These are phyloP conservation scores for Murraya paniculata DNA, from an alignment of 345 rosid species.

Conservation along the genomic window DNA sequence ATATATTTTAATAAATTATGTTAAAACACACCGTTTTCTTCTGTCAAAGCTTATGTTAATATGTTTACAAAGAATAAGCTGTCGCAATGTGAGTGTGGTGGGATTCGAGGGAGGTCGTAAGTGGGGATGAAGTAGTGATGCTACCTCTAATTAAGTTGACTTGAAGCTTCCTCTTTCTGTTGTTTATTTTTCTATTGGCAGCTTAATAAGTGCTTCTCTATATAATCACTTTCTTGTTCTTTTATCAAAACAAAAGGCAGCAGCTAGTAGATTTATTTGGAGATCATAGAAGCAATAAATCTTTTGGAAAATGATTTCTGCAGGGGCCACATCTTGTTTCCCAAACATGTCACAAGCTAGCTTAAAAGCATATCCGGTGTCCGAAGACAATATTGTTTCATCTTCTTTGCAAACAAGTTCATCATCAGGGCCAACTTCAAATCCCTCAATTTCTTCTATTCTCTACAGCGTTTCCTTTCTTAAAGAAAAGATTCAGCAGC, in stretches of 20 bases:
- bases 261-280: neutral
- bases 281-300: neutral
- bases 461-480: slow-evolving; percentile 55
- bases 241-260: neutral
- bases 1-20: neutral
- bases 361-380: slow-evolving; percentile 22
- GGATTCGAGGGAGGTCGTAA: slow-evolving; percentile 49
- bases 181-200: neutral
- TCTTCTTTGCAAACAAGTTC: slow-evolving; percentile 13
- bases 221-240: neutral
- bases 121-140: slow-evolving; percentile 41
- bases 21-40: neutral
- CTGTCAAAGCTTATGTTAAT: neutral
- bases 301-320: slow-evolving; percentile 27
- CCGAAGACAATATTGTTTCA: slow-evolving; percentile 19
- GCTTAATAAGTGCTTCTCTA: neutral
- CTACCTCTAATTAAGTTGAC: slow-evolving; percentile 44
- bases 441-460: slow-evolving; percentile 39
- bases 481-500: slow-evolving; percentile 59
- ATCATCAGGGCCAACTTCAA: slow-evolving; percentile 8
- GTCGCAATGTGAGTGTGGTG: slow-evolving; percentile 22
- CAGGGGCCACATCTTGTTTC: slow-evolving; percentile 18
- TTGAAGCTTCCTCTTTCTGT: slow-evolving; percentile 17
- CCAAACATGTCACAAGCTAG: slow-evolving; percentile 25
- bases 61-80: neutral